phyloP scores from a whole-genome alignment of 345 rosid genomes.

The Euclidium syriacum region DNA sequence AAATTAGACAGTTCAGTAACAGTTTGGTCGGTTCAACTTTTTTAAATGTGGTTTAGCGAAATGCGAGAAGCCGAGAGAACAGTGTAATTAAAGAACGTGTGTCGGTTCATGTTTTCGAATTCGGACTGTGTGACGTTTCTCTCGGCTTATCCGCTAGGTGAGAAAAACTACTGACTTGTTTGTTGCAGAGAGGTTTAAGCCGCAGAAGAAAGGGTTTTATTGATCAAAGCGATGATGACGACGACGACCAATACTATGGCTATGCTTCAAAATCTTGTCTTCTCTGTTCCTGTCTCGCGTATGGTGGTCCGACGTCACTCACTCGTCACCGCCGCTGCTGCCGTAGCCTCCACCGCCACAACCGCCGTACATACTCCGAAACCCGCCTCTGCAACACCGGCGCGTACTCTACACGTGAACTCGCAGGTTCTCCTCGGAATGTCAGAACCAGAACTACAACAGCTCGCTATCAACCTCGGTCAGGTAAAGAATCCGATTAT shows the following conservation, averaged over 20 bases:
- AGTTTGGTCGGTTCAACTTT: not conserved
- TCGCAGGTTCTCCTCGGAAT: constrained; percentile 79
- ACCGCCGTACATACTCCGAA: constrained; percentile 28
- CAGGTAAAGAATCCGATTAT: constrained; percentile 41
- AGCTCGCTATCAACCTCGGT: constrained; percentile 71
- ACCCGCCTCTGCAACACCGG: constrained; percentile 27
- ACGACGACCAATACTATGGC: constrained; percentile 51
- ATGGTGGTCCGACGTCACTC: constrained; percentile 37
- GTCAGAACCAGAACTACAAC: constrained; percentile 86
- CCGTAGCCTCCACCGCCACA: constrained; percentile 13
- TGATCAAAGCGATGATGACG: constrained; percentile 16
- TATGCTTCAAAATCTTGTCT: constrained; percentile 52
- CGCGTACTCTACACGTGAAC: constrained; percentile 48
- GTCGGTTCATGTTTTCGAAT: not conserved
- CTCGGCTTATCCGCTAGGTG: constrained; percentile 22
- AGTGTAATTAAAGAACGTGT: not conserved
- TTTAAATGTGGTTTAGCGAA: not conserved
- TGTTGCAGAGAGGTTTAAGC: constrained; percentile 36
- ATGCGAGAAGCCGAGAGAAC: not conserved
- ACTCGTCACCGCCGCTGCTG: constrained; percentile 23
- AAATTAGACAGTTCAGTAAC: too few relatives aligned
- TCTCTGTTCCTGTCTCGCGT: constrained; percentile 52
- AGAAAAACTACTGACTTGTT: not conserved
- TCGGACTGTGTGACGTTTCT: constrained; percentile 14
- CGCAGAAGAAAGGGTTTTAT: constrained; percentile 27